Evolutionary conservation across 164 flowering plant species (phyloP).

Genomic region (Magnolia officinalis): DNA sequence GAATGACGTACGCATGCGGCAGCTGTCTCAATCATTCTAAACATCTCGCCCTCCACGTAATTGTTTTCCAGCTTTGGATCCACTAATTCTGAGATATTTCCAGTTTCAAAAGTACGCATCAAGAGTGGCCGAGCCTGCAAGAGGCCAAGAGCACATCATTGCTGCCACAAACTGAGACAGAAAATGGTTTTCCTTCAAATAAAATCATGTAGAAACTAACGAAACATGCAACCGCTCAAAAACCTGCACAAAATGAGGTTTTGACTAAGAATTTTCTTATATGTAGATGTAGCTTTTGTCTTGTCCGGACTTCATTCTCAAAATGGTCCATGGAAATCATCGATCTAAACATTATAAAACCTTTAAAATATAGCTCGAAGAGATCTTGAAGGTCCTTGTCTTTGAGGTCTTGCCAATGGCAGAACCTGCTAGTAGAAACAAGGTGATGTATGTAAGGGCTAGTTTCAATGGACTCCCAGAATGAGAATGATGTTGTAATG

Average conservation of each 20-base stretch:
- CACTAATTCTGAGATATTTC: slow-evolving; percentile 40
- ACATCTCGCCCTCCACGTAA: slow-evolving; percentile 51
- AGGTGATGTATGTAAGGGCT: no score
- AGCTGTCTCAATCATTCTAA: slow-evolving; percentile 64
- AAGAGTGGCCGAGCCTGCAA: slow-evolving; percentile 69
- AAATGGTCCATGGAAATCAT: no score
- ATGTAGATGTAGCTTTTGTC: no score
- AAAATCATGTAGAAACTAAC: not conserved
- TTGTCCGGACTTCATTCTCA: not conserved
- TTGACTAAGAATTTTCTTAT: no score
- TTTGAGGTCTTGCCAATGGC: not conserved
- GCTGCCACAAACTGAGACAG: not conserved
- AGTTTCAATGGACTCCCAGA: no score
- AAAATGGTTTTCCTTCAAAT: not conserved
- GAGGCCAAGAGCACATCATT: slow-evolving; percentile 6
- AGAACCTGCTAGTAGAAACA: no score
- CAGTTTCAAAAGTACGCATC: slow-evolving; percentile 43
- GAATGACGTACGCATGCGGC: slow-evolving; percentile 74
- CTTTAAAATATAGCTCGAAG: not conserved
- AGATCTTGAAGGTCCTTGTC: not conserved
- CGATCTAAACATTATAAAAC: not conserved
- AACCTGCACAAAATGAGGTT: not conserved
- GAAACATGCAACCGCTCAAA: not conserved
- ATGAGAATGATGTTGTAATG: no score
- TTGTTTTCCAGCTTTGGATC: slow-evolving; percentile 55